phyloP scores from a whole-genome alignment of 2,329 filamentous ascomycete genomes.

The Chaetomiaceae sp. region DNA sequence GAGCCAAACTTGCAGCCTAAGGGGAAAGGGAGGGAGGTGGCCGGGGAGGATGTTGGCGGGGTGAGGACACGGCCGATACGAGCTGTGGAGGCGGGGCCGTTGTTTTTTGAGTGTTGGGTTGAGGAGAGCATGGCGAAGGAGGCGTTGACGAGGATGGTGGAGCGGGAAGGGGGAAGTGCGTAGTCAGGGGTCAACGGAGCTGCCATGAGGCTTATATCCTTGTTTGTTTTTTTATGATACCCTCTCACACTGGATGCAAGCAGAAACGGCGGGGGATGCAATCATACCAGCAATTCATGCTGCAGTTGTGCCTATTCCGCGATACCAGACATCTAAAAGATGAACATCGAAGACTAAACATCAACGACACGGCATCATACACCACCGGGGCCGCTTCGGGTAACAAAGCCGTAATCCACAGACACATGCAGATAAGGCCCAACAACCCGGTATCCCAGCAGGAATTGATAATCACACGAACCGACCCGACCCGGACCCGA shows the following conservation, averaged over 20 bases:
- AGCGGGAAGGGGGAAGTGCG: neutral
- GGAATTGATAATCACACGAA: neutral
- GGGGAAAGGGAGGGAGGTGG: constrained; percentile 26
- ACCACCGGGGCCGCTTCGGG: neutral
- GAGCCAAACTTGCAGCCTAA: constrained; percentile 43
- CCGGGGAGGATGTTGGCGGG: constrained; percentile 35
- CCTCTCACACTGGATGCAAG: no score
- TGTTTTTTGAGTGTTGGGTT: constrained; percentile 65
- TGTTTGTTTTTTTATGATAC: constrained; percentile 1
- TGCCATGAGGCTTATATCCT: neutral
- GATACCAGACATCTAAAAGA: neutral
- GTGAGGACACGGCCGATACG: constrained; percentile 47
- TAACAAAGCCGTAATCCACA: constrained; percentile 1
- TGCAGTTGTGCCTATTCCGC: constrained; percentile 1
- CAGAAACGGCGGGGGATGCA: no score
- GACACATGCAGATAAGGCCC: neutral
- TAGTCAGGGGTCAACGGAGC: constrained; percentile 6
- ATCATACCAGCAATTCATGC: constrained; percentile 7
- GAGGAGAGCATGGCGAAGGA: constrained; percentile 51
- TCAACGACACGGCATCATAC: constrained; percentile 3
- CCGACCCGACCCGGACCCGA: neutral
- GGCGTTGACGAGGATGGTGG: constrained; percentile 8
- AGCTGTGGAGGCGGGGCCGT: constrained; percentile 51
- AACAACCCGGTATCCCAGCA: constrained; percentile 4
- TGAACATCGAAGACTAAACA: neutral